A percentile compares a stretch with the other conserved stretches of the same genome.
Evolutionary conservation across 257 asterid genomes (phyloP).

Genomic region (Petrea volubilis): DNA sequence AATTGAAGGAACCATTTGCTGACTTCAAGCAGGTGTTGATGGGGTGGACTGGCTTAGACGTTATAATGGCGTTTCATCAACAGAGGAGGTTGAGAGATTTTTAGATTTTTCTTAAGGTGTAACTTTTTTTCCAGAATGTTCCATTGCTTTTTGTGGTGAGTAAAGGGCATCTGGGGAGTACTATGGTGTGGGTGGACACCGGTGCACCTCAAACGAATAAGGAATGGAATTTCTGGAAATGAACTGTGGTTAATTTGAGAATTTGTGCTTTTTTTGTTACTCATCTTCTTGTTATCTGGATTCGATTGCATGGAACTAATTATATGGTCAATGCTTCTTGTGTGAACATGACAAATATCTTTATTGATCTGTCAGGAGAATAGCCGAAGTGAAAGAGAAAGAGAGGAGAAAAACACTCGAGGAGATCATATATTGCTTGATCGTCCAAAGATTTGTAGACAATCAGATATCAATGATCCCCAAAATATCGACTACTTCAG

Average conservation of each 20-base stretch:
- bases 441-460: constrained; percentile 74
- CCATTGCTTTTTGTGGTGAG: background rate
- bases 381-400: constrained; percentile 85
- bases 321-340: background rate
- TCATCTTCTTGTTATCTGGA: background rate
- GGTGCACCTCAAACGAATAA: no score
- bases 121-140: background rate
- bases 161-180: background rate
- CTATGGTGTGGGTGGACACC: background rate
- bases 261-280: background rate
- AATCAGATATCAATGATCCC: constrained; percentile 75
- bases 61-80: background rate
- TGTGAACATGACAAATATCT: constrained; percentile 7
- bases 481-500: constrained; percentile 59
- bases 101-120: background rate
- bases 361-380: constrained; percentile 65
- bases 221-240: background rate
- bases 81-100: background rate
- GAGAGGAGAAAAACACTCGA: constrained; percentile 71
- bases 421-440: constrained; percentile 79
- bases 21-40: background rate
- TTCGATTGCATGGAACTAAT: background rate
- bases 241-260: background rate
- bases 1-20: background rate
- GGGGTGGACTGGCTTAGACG: background rate